Percentiles rank a stretch among this genome's conserved stretches.
Evolutionary conservation across 305 asterid genomes (phyloP).

Genomic region (Fraxinus xanthoxyloides): DNA sequence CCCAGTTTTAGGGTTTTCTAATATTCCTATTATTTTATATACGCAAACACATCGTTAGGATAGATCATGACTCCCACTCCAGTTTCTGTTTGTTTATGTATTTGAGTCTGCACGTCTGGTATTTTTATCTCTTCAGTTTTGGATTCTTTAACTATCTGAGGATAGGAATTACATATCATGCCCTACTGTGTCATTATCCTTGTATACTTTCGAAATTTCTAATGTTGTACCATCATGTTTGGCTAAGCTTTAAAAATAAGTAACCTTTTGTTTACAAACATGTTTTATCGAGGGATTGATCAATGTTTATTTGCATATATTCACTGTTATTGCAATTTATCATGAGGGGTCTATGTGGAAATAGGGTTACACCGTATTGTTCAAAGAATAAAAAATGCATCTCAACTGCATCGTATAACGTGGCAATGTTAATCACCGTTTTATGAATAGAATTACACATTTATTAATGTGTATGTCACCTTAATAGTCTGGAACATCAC

Average conservation of each 20-base stretch:
- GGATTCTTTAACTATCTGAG: neutral
- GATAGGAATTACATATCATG: slow-evolving; percentile 30
- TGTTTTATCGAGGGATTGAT: neutral
- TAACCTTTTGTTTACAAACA: too few relatives aligned
- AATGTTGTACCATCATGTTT: neutral
- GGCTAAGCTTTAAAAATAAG: neutral
- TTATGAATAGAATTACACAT: too few relatives aligned
- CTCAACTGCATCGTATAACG: too few relatives aligned
- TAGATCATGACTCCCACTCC: neutral
- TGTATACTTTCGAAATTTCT: neutral
- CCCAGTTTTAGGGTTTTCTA: slow-evolving; percentile 26
- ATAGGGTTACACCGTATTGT: neutral
- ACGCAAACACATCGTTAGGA: neutral
- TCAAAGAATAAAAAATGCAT: too few relatives aligned
- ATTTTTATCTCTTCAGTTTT: neutral
- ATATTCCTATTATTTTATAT: neutral
- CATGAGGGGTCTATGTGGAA: neutral
- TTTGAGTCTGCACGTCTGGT: neutral
- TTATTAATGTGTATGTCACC: too few relatives aligned
- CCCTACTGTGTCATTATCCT: slow-evolving; percentile 7
- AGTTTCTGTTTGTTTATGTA: neutral
- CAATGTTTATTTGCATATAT: neutral
- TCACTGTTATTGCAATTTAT: too few relatives aligned
- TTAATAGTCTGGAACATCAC: too few relatives aligned
- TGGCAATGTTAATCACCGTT: too few relatives aligned